Evolutionary conservation across 169 alveolate genomes (phyloP).

Genomic region (Plasmodium ovale): DNA sequence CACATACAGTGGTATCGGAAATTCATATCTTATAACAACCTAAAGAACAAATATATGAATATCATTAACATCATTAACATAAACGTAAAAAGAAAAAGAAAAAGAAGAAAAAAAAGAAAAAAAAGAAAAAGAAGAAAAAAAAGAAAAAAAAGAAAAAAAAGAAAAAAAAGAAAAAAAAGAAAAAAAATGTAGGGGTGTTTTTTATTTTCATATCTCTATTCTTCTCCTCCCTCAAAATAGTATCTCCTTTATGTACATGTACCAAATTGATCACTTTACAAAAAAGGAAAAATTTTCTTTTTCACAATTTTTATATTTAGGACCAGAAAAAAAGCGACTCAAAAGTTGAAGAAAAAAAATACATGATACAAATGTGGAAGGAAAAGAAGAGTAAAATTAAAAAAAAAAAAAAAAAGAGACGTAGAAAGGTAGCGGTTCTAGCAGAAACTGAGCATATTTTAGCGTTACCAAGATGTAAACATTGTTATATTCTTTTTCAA

Average conservation of each 20-base stretch:
- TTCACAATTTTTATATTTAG: no score
- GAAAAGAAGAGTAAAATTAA: slow-evolving; percentile 42
- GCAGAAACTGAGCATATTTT: background rate
- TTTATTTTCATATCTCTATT: background rate
- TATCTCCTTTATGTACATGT: background rate
- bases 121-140: background rate
- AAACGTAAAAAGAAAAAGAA: slow-evolving; percentile 21
- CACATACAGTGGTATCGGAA: slow-evolving; percentile 46
- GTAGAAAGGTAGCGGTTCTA: background rate
- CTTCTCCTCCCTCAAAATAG: background rate
- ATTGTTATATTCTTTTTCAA: no score
- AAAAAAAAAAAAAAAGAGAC: background rate
- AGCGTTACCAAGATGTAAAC: background rate
- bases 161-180: slow-evolving; percentile 1
- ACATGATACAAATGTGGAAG: slow-evolving; percentile 54
- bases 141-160: no score
- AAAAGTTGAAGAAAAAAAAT: slow-evolving; percentile 49
- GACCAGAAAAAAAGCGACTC: slow-evolving; percentile 48
- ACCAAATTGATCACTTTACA: no score
- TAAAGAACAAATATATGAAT: slow-evolving; percentile 36
- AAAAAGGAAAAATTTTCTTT: no score
- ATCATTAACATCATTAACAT: slow-evolving; percentile 42
- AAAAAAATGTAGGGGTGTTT: background rate
- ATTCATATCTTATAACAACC: slow-evolving; percentile 14
- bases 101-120: background rate